These are phyloP conservation scores for Saccharum hybrid DNA, from an alignment of 202 grass and related monocot species.

Conservation along the genomic window DNA sequence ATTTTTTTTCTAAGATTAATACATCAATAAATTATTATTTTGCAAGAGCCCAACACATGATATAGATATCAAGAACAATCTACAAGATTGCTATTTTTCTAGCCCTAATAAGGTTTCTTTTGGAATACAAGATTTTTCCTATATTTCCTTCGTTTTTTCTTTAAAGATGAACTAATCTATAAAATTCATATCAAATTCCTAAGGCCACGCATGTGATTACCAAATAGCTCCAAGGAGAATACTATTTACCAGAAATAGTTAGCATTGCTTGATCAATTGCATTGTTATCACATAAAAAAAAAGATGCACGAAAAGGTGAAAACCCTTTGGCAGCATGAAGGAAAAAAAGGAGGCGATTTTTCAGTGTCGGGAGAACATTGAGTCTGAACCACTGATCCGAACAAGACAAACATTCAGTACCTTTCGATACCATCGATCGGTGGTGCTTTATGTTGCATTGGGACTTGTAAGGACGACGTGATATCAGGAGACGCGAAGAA, in stretches of 20 bases:
- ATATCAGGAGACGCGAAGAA: not conserved
- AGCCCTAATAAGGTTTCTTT: too few species aligned
- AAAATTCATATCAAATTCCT: too few species aligned
- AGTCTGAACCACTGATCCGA: conserved; percentile 18
- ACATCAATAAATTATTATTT: too few species aligned
- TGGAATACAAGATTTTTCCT: too few species aligned
- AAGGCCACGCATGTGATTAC: not conserved
- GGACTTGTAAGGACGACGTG: not conserved
- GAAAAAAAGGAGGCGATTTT: conserved; percentile 16
- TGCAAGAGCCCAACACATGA: too few species aligned
- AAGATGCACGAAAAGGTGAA: conserved; percentile 31
- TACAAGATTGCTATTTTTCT: too few species aligned
- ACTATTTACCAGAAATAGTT: not conserved
- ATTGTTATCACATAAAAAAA: not conserved
- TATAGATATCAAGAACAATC: too few species aligned
- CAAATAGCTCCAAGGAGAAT: not conserved
- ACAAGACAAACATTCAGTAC: conserved; percentile 21
- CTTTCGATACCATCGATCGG: not conserved
- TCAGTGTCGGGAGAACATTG: conserved; percentile 29
- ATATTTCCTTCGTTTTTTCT: too few species aligned
- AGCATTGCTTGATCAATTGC: not conserved
- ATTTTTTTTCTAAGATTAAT: too few species aligned
- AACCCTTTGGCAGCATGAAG: conserved; percentile 17
- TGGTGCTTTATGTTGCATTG: not conserved
- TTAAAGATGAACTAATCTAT: too few species aligned